Base-by-base conservation (phyloP, 2,329 filamentous ascomycete species). In the Meredithiella fracta region DNA sequence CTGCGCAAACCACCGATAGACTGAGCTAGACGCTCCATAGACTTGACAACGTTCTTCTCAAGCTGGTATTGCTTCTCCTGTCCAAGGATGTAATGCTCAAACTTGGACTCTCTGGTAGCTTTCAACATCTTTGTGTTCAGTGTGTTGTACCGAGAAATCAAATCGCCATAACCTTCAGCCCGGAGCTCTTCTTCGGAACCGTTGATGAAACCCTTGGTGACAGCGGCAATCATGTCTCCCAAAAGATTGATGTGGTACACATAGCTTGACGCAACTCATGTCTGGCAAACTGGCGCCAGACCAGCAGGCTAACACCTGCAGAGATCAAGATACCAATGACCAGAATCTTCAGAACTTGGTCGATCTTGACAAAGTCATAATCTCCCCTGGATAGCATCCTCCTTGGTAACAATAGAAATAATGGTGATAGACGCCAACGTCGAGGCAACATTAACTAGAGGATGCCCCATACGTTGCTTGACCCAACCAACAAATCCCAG, bases 1-100 rank as follows among this genome's bases (percentile, higher is more conserved):
- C 89, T 95, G 61, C 89, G 79, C 63, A 98, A 71, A 6, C 91
- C 92, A 66, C 91, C 90, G 61, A 96, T 83, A 61, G 88, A 89
- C 66, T 96, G 90, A 3, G 87, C 83, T 26, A 97, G 75, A 50
- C 80, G 82, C 66, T 94, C 87, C 63, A 97, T 79, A 61, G 86
- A 91, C 64, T 87, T 84, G 47, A 91, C 85, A 3, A 97, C 76
- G 23, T 78, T 81, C 61, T 83, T 83, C 63, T 96, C 86, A 2
- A 94, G 75, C 38, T 77, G 75, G 66, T 94, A 94, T 60, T 91
- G 77, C 56, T 76, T 77, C 65, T 95, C 90, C 2, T 79, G 82
- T 1, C 91, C 91, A 3, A 88, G 67, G 1, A 90, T 71, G 64
- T 86, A 95, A 64, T 95, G 86, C 67, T 97, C 91, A 58, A 87